Conservation (phyloP, 2,329 filamentous ascomycete genomes). For the Fusarium stilboides region DNA sequence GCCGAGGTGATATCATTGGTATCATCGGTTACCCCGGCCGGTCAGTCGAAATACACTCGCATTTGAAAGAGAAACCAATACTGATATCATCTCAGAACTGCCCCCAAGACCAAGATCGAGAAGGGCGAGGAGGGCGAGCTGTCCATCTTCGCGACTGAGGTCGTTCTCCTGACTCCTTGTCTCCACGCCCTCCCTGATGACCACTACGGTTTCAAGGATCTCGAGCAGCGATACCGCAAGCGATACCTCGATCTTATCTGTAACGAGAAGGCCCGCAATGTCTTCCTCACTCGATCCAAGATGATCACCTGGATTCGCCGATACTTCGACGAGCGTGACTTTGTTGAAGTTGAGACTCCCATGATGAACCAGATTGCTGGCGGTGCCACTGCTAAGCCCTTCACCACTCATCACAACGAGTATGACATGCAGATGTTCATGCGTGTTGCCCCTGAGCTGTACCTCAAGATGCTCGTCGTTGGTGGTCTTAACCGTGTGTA, state of each 20-base stretch:
- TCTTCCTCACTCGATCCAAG: conserved; percentile 88
- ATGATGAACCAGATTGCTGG: conserved; percentile 98
- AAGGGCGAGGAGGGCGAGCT: conserved; percentile 84
- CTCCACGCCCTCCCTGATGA: conserved; percentile 83
- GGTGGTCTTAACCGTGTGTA: conserved; percentile 96
- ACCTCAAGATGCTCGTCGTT: conserved; percentile 96
- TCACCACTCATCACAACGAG: conserved; percentile 96
- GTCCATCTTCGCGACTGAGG: conserved; percentile 90
- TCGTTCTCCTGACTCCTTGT: conserved; percentile 90
- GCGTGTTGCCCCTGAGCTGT: conserved; percentile 94
- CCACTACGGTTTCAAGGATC: conserved; percentile 95
- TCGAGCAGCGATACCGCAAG: conserved; percentile 93
- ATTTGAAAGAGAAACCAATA: neutral
- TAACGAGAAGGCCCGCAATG: conserved; percentile 88
- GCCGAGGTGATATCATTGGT: conserved; percentile 93
- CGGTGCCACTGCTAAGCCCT: conserved; percentile 93
- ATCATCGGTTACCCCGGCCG: conserved; percentile 50
- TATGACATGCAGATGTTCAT: conserved; percentile 95
- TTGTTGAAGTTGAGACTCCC: conserved; percentile 95
- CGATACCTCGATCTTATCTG: conserved; percentile 97
- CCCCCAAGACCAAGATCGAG: conserved; percentile 89
- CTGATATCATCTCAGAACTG: conserved; percentile 71
- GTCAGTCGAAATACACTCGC: conserved; percentile 30
- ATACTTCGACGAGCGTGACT: conserved; percentile 90
- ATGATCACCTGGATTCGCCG: conserved; percentile 90